Base-by-base conservation (phyloP, 2,329 filamentous ascomycete genomes). In the Cladorrhinum sp. region DNA sequence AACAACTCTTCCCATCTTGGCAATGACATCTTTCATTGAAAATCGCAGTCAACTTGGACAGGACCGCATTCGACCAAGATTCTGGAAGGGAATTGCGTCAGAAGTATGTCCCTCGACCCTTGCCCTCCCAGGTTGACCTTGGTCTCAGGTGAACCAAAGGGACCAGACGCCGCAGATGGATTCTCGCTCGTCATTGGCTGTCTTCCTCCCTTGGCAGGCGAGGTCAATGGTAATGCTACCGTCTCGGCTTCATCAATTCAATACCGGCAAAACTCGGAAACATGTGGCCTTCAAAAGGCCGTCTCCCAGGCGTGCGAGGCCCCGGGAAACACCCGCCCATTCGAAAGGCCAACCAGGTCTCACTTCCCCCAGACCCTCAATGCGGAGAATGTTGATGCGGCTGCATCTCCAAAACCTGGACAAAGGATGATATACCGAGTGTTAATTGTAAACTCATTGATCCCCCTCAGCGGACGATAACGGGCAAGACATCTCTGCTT, bases 71-170 rank as follows among this genome's bases (percentile, higher is more conserved):
- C 36, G 16, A 56, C 55, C 61, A 63, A 62, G 59, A 54, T 63
- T 63, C 48, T 53, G 26, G 30, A 30, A 56, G 36, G 16, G 6
- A 39, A 64, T 62, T 60, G 64, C 60, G 62, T 64, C 61, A 62
- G 55, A 58, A 36, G 58, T 50, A 24, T n/a, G 33, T 57, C 53
- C 62, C 60, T 28, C 52, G 55, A 49, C 59, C 46, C 46, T 57
- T 42, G 51, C 2, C 46, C 57, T 33, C 55, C 46, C 24, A 16
- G 28, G 48, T 24, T 21, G 57, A 50, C 26, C 53, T 30, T 46
- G 54, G 57, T 36, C 53, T 39, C 52, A 36, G 2, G 36, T n/a
- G 36, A 42, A 42, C 10, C 5, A 30, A 30, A 30, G 26, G 16
- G 14, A 16, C 16, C 36, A 42, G 36, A 28, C 9, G 14, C n/a